Conservation (phyloP, 2,329 filamentous ascomycete genomes). For the Nemania sp. region DNA sequence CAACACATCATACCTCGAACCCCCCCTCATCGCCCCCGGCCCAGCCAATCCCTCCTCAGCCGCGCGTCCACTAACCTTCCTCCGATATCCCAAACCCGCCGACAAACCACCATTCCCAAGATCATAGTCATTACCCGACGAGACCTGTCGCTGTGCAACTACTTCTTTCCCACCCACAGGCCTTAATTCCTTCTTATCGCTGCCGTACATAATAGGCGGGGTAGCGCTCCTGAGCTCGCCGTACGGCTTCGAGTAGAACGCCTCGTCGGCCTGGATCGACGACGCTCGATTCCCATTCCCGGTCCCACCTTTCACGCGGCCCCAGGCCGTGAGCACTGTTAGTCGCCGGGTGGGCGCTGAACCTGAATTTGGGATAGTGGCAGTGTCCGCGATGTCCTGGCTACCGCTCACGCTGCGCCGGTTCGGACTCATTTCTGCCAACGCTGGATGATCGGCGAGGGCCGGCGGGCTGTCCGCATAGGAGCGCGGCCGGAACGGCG, state of each 20-base stretch:
- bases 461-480: no score
- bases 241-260: constrained; percentile 61
- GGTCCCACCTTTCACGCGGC: no score
- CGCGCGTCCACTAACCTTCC: constrained; percentile 73
- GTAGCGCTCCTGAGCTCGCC: constrained; percentile 58
- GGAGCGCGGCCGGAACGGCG: constrained; percentile 35
- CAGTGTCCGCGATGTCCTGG: constrained; percentile 52
- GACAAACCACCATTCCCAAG: constrained; percentile 41
- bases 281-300: constrained; percentile 41
- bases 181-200: not conserved
- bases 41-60: constrained; percentile 69
- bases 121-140: constrained; percentile 59
- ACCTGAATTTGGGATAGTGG: constrained; percentile 29
- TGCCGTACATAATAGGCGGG: constrained; percentile 56
- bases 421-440: constrained; percentile 53
- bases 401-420: constrained; percentile 46
- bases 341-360: constrained; percentile 18
- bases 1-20: constrained; percentile 36
- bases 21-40: constrained; percentile 29
- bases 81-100: constrained; percentile 39
- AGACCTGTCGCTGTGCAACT: constrained; percentile 56
- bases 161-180: no score
- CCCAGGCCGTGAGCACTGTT: constrained; percentile 19
- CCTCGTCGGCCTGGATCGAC: constrained; percentile 53
- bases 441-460: constrained; percentile 23